A percentile compares a stretch with the other conserved stretches of the same genome.
Evolutionary conservation across 306 rosid genomes (phyloP).

Genomic region (Malus orientalis): DNA sequence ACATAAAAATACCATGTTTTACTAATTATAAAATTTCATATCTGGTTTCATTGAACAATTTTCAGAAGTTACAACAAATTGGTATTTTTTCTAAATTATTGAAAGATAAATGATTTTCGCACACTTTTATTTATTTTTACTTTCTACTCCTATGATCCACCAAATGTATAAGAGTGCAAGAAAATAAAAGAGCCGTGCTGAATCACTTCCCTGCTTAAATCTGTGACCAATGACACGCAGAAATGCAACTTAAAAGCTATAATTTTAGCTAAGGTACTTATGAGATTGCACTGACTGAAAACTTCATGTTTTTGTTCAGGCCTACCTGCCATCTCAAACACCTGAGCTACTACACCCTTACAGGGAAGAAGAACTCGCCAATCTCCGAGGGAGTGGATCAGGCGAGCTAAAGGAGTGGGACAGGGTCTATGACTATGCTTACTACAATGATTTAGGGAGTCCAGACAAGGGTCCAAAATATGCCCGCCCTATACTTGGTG

Average conservation of each 20-base stretch:
- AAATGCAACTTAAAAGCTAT: neutral
- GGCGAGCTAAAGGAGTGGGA: slow-evolving; percentile 86
- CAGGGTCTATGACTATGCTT: slow-evolving; percentile 88
- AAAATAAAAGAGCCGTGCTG: too few species aligned
- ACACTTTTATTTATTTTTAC: too few species aligned
- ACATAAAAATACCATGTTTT: too few species aligned
- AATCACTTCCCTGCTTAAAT: neutral
- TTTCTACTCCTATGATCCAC: too few species aligned
- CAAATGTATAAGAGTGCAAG: too few species aligned
- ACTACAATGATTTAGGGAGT: slow-evolving; percentile 73
- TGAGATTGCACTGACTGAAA: neutral
- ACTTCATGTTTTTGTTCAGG: slow-evolving; percentile 29
- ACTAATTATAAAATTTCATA: too few species aligned
- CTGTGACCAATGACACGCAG: neutral
- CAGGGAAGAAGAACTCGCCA: slow-evolving; percentile 59
- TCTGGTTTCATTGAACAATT: neutral
- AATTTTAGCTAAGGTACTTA: neutral
- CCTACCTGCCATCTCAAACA: slow-evolving; percentile 68
- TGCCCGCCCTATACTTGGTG: slow-evolving; percentile 79
- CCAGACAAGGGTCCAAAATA: slow-evolving; percentile 47
- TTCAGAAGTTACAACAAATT: neutral
- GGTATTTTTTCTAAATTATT: neutral
- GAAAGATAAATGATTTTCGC: too few species aligned
- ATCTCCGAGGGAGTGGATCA: slow-evolving; percentile 53
- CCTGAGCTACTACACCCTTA: slow-evolving; percentile 49